Base-by-base conservation (phyloP, 2,329 filamentous ascomycete species). In the Colletotrichum sp. region DNA sequence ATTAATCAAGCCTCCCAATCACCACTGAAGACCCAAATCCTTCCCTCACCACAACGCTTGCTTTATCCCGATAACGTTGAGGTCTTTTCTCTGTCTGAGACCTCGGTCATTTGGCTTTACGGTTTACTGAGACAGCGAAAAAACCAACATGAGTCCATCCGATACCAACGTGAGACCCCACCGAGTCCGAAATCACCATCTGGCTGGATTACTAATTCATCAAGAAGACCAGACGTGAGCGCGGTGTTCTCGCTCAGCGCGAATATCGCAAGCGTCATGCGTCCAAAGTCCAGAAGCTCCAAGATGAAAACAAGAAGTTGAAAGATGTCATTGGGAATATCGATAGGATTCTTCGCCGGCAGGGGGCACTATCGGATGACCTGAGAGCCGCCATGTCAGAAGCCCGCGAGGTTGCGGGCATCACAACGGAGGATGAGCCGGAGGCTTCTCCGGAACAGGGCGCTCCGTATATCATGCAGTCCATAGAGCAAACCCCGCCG, bases 211-310 rank as follows among this genome's bases (percentile, higher is more conserved):
- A 48, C 75, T 75, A 57, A 77, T 28, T n/a, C 12, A 10, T 3
- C 10, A 21, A 28, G 36, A 28, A 77, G 71, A 61, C 72, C 9
- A 74, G 77, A 10, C 75, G 78, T 16, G 78, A 79, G 61, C 76
- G 78, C 10, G 78, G 79, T 4, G 76, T 78, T 13, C 66, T 79
- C 21, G 78, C 79, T 7, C 79, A 80, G 43, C 78, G 79, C 32
- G 78, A 77, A 18, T 80, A 79, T 14, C 79, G 79, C 26, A 79
- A 79, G 60, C 78, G 79, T 8, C 78, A 79, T 32, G 78, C 79
- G 0, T 73, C 76, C n/a, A 79, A 77, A 52, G 72, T 79, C 2
- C 77, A 78, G 48, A 67, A 36, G 4, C 72, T 80, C 1, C 73
- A 80, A 10, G 75, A 79, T 7, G 79, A 80, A 55, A 79, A 79